Conservation (phyloP, 805 yeast genomes). For the Zygosaccharomyces rouxii region DNA sequence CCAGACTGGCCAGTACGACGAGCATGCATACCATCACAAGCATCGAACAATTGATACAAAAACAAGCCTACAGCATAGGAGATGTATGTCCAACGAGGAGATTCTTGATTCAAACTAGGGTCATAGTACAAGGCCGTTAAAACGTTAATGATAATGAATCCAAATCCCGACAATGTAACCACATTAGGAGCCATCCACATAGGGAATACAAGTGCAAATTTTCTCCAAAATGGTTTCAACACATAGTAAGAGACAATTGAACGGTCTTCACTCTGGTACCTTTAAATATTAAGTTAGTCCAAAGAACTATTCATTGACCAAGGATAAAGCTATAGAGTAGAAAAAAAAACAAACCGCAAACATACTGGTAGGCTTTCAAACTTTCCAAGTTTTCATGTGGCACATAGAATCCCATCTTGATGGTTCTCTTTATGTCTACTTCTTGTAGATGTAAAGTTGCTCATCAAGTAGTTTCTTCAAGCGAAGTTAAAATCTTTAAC, state of each 20-base stretch:
- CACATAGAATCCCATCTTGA: conserved; percentile 59
- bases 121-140: conserved; percentile 64
- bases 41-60: conserved; percentile 92
- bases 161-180: conserved; percentile 75
- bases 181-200: conserved; percentile 88
- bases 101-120: conserved; percentile 53
- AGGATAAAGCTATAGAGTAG: neutral
- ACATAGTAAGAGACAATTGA: conserved; percentile 71
- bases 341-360: conserved; percentile 6
- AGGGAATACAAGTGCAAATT: conserved; percentile 73
- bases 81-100: conserved; percentile 74
- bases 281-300: conserved; percentile 35
- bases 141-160: conserved; percentile 63
- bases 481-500: conserved; percentile 2
- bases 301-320: neutral
- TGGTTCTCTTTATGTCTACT: neutral
- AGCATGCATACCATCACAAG: conserved; percentile 94
- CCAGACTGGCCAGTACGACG: conserved; percentile 93
- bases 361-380: conserved; percentile 50
- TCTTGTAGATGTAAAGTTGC: neutral
- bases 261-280: conserved; percentile 74
- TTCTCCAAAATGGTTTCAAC: conserved; percentile 77
- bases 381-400: conserved; percentile 49
- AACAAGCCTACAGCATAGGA: conserved; percentile 78
- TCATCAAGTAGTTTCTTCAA: neutral